phyloP scores from a whole-genome alignment of 768 basidiomycete genomes.

The Lactarius quietus region DNA sequence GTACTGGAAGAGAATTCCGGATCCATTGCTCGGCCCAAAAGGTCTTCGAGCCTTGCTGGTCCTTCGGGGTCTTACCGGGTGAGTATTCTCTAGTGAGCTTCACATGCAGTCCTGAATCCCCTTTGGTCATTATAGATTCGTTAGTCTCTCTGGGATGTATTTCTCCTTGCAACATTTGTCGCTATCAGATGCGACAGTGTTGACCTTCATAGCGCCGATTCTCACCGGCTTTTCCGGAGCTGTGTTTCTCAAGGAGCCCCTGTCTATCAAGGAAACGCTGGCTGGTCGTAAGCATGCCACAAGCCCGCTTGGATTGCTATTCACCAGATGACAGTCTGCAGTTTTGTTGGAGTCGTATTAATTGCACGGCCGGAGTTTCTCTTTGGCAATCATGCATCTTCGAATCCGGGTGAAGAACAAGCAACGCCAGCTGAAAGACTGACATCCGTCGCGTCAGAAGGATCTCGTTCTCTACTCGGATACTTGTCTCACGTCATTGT shows the following conservation, averaged over 20 bases:
- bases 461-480: not conserved
- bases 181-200: not conserved
- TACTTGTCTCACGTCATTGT: not conserved
- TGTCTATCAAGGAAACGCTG: not conserved
- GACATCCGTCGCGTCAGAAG: conserved; percentile 52
- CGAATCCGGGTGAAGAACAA: conserved; percentile 8
- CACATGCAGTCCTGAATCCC: not conserved
- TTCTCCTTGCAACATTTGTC: not conserved
- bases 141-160: not conserved
- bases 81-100: not conserved
- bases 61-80: not conserved
- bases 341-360: not conserved
- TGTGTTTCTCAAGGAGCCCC: not conserved
- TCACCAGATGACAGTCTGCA: not conserved
- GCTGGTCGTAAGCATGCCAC: not conserved
- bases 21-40: not conserved
- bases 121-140: not conserved
- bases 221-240: not conserved
- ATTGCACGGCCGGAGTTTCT: conserved; percentile 77
- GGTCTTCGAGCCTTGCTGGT: not conserved
- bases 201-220: not conserved
- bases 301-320: not conserved
- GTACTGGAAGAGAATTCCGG: not conserved
- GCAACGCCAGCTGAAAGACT: conserved; percentile 42
- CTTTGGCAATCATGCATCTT: conserved; percentile 45